Evolutionary conservation across 2,329 filamentous ascomycete genomes (phyloP).

Genomic region (Lomentospora prolificans): DNA sequence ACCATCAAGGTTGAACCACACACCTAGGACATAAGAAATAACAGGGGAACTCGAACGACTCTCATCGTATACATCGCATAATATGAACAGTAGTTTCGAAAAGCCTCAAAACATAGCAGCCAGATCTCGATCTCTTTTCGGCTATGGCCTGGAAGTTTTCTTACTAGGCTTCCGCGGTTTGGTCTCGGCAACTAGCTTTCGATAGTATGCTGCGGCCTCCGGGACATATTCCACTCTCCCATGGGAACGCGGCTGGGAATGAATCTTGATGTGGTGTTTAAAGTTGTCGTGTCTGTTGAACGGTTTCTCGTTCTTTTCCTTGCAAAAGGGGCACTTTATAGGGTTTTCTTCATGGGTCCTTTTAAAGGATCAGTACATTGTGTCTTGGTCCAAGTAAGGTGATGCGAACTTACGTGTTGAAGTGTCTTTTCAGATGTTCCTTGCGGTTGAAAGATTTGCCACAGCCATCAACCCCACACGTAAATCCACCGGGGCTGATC

Average conservation of each 20-base stretch:
- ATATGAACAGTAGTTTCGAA: too few relatives aligned
- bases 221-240: constrained; percentile 6
- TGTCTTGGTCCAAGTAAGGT: too few relatives aligned
- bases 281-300: constrained; percentile 30
- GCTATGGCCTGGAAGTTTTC: background rate
- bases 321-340: constrained; percentile 12
- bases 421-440: constrained; percentile 47
- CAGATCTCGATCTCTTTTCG: too few relatives aligned
- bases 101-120: too few relatives aligned
- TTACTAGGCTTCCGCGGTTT: constrained; percentile 3
- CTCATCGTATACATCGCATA: too few relatives aligned
- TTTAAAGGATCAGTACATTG: background rate
- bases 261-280: constrained; percentile 31
- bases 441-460: constrained; percentile 39
- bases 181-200: background rate
- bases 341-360: constrained; percentile 10
- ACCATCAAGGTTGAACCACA: too few relatives aligned
- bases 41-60: too few relatives aligned
- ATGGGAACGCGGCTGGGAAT: constrained; percentile 18
- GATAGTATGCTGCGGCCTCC: background rate
- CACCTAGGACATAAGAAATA: too few relatives aligned
- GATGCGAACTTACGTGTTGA: constrained; percentile 42
- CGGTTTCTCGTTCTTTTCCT: constrained; percentile 9
- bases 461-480: constrained; percentile 37
- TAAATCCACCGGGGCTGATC: constrained; percentile 26